Evolutionary conservation across 345 rosid genomes (phyloP).

Genomic region (Arabidopsis suecica): DNA sequence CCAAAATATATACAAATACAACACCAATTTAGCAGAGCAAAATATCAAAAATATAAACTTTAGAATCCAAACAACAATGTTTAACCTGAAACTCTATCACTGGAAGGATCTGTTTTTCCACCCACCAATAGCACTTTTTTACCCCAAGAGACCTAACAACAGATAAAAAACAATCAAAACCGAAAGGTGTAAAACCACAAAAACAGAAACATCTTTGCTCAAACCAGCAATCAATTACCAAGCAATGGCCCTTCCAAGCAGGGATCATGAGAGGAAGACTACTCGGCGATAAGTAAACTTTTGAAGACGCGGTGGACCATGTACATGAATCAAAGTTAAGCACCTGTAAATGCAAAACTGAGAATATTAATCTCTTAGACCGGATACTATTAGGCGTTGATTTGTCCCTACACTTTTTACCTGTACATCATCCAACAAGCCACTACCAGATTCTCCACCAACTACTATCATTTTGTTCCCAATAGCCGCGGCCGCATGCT

Average conservation of each 20-base stretch:
- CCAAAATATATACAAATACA: slow-evolving; percentile 27
- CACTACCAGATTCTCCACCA: slow-evolving; percentile 90
- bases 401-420: slow-evolving; percentile 45
- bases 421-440: slow-evolving; percentile 94
- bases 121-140: slow-evolving; percentile 86
- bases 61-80: slow-evolving; percentile 2
- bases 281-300: slow-evolving; percentile 91
- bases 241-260: slow-evolving; percentile 93
- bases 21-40: slow-evolving; percentile 22
- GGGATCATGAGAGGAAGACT: slow-evolving; percentile 94
- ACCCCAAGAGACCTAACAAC: slow-evolving; percentile 88
- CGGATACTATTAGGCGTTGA: background rate
- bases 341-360: slow-evolving; percentile 52
- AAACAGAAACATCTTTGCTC: background rate
- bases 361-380: slow-evolving; percentile 8
- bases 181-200: background rate
- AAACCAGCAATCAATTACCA: slow-evolving; percentile 58
- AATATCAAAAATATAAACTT: slow-evolving; percentile 5
- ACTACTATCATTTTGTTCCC: slow-evolving; percentile 96
- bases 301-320: slow-evolving; percentile 85
- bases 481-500: slow-evolving; percentile 92
- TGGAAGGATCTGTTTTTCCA: slow-evolving; percentile 87
- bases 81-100: slow-evolving; percentile 84
- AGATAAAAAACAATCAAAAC: slow-evolving; percentile 1
- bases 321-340: slow-evolving; percentile 80